Evolutionary conservation across 2,329 filamentous ascomycete species (phyloP).

Genomic region (Calonectria ilicicola): DNA sequence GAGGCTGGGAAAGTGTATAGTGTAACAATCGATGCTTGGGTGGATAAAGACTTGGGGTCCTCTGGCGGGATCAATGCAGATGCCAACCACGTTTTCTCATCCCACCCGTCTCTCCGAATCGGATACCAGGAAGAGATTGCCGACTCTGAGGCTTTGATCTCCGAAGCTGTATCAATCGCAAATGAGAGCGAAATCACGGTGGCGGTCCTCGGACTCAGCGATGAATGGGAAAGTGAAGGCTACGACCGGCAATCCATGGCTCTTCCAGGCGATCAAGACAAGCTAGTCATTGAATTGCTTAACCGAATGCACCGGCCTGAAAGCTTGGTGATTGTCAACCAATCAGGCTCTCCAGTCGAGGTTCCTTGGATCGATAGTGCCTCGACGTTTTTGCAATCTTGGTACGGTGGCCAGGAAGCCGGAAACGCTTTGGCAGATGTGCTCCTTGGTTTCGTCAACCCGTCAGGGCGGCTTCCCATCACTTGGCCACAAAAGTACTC

Average conservation of each 20-base stretch:
- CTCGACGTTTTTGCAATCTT: conserved; percentile 17
- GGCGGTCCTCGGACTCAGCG: conserved; percentile 23
- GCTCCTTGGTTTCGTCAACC: conserved; percentile 12
- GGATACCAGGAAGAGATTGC: conserved; percentile 20
- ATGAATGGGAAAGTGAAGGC: conserved; percentile 33
- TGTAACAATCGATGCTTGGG: conserved; percentile 8
- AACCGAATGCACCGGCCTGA: background rate
- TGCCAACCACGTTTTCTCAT: conserved; percentile 15
- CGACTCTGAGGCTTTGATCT: background rate
- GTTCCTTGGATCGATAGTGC: conserved; percentile 15
- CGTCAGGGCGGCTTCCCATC: conserved; percentile 17
- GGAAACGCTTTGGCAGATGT: conserved; percentile 20
- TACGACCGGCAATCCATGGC: conserved; percentile 27
- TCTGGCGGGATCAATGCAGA: background rate
- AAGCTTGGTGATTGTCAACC: conserved; percentile 27
- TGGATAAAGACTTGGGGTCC: background rate
- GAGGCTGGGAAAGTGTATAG: background rate
- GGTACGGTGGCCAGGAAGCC: conserved; percentile 23
- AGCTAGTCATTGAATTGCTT: conserved; percentile 5
- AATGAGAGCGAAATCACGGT: conserved; percentile 23
- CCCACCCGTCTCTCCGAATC: conserved; percentile 27
- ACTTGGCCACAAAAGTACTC: conserved; percentile 12
- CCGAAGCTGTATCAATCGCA: conserved; percentile 19
- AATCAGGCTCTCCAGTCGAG: conserved; percentile 28
- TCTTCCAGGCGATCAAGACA: conserved; percentile 22